Evolutionary conservation across 2,329 filamentous ascomycete species (phyloP).

Genomic region (Nigrospora oryzae): DNA sequence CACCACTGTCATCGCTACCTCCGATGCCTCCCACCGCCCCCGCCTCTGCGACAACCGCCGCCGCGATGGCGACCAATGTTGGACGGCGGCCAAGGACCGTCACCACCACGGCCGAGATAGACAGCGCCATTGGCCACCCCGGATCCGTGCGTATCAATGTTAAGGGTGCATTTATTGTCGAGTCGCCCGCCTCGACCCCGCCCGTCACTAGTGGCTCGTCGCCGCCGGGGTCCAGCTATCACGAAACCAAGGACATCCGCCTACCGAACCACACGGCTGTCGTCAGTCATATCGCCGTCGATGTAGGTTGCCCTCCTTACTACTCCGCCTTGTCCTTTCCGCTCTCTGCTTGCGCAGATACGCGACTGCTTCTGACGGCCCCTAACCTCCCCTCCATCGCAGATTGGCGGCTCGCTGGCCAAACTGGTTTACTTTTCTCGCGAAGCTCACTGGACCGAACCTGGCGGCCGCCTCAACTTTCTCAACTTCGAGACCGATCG

Average conservation of each 20-base stretch:
- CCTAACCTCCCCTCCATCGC: constrained; percentile 3
- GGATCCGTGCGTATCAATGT: constrained; percentile 90
- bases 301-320: constrained; percentile 51
- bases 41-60: not conserved
- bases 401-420: constrained; percentile 93
- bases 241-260: constrained; percentile 88
- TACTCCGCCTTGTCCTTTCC: not conserved
- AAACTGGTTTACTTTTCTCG: constrained; percentile 97
- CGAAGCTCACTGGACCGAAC: constrained; percentile 69
- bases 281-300: constrained; percentile 93
- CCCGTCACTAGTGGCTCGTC: constrained; percentile 35
- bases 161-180: constrained; percentile 90
- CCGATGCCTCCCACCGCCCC: too few relatives aligned
- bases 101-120: constrained; percentile 48
- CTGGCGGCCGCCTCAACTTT: constrained; percentile 88
- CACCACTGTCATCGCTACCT: too few relatives aligned
- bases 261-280: constrained; percentile 90
- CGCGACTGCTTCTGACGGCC: too few relatives aligned
- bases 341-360: too few relatives aligned
- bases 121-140: constrained; percentile 52
- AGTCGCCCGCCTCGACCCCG: constrained; percentile 57
- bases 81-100: constrained; percentile 24
- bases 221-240: constrained; percentile 28
- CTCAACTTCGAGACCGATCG: constrained; percentile 92
- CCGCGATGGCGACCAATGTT: constrained; percentile 6